Evolutionary conservation across 2,329 filamentous ascomycete species (phyloP), one percentile per base, ranked within the genome.

Genomic region (Dactylellina drechsleri): DNA sequence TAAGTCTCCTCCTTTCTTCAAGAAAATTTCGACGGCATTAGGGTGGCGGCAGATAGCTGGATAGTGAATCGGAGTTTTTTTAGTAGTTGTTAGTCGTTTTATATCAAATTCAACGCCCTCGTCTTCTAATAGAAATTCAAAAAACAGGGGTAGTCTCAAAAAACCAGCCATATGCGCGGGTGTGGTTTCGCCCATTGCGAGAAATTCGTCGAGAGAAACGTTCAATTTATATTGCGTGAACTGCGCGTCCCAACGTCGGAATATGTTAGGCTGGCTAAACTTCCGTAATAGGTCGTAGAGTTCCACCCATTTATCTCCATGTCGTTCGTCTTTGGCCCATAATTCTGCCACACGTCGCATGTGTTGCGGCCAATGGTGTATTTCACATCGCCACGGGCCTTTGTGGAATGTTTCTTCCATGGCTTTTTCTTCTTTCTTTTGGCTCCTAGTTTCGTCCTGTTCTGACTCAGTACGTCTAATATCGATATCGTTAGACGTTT

Each of bases 51-150:
- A 8, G 18, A 52, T 18, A 52, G 18, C 47, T 15, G 18, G 4
- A 6, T 47, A 52, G 23, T 70, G 66, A 18, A 62, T 36, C 23
- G 45, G 10, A 4, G 47, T 49, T 41, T 40, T 45, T 4, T 26
- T 18, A 2, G 16, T 13, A 13, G 2, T n/a, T 31, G 20, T 10
- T n/a, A 53, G 10, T 16, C 10, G 7, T 2, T 36, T 56, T 16
- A 57, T 20, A 18, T 60, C 47, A 16, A 31, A n/a, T 6, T 57
- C 23, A 2, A 57, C 20, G 15, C 47, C 43, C 4, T 47, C 20
- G 15, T 54, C 40, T 12, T 62, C 52, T n/a, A 70, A 40, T 2
- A 70, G 7, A 28, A 61, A 62, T 26, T 61, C 57, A 16, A 70
- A 28, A 10, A 4, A 23, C 20, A 52, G 12, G 18, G 47, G 47